phyloP scores from a whole-genome alignment of 345 rosid genomes.

The Camelina laxa region DNA sequence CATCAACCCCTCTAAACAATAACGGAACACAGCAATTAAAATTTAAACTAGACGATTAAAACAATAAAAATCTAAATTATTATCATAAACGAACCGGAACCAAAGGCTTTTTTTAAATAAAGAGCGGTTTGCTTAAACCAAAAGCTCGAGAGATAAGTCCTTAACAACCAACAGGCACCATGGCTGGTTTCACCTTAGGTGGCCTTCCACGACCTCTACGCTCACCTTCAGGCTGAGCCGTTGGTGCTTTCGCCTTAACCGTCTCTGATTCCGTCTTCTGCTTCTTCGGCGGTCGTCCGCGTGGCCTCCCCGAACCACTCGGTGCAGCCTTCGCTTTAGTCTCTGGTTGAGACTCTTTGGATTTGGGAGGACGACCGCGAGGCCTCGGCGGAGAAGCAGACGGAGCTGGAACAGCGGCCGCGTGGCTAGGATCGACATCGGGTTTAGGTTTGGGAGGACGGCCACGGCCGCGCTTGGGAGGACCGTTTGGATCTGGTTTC shows the following conservation, averaged over 20 bases:
- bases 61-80: too few relatives aligned
- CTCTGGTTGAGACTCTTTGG: slow-evolving; percentile 51
- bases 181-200: slow-evolving; percentile 76
- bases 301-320: slow-evolving; percentile 49
- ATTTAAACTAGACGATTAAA: too few relatives aligned
- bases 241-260: background rate
- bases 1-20: too few relatives aligned
- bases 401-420: slow-evolving; percentile 24
- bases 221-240: slow-evolving; percentile 32
- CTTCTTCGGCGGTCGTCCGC: slow-evolving; percentile 82
- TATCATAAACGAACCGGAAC: too few relatives aligned
- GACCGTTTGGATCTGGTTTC: slow-evolving; percentile 77
- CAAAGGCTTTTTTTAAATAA: too few relatives aligned
- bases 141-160: slow-evolving; percentile 13
- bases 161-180: slow-evolving; percentile 67
- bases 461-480: slow-evolving; percentile 88
- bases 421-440: slow-evolving; percentile 13
- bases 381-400: slow-evolving; percentile 59
- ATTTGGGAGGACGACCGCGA: slow-evolving; percentile 76
- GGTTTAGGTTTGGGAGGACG: slow-evolving; percentile 80
- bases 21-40: too few relatives aligned
- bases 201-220: slow-evolving; percentile 82
- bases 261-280: slow-evolving; percentile 43
- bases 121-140: too few relatives aligned
- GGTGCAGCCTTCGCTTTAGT: slow-evolving; percentile 16